phyloP scores from a whole-genome alignment of 371 early-diverging fungal genomes.

The Rhizomucor miehei region DNA sequence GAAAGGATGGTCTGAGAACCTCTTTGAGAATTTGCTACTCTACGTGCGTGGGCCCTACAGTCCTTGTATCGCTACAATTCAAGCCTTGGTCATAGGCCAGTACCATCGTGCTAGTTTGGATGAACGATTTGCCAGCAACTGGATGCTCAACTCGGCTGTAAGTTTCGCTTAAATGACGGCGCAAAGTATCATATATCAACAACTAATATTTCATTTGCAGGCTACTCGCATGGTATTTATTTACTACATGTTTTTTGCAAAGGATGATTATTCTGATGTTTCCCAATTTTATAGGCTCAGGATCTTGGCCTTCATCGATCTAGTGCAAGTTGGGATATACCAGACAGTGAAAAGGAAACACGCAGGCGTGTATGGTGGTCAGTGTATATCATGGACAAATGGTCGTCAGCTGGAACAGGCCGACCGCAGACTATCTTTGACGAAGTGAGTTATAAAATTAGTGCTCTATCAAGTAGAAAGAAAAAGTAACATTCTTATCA shows the following conservation, averaged over 20 bases:
- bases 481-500: background rate
- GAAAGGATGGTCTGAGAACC: constrained; percentile 36
- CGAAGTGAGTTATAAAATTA: constrained; percentile 12
- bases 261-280: background rate
- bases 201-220: background rate
- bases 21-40: constrained; percentile 38
- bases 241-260: background rate
- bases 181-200: too few relatives aligned
- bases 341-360: constrained; percentile 54
- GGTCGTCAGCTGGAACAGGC: constrained; percentile 50
- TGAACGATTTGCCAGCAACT: constrained; percentile 30
- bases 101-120: constrained; percentile 44
- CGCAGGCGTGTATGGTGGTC: constrained; percentile 67
- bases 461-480: background rate
- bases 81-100: constrained; percentile 40
- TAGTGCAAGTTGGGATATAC: constrained; percentile 49
- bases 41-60: constrained; percentile 28
- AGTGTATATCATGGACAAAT: constrained; percentile 59
- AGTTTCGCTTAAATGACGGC: background rate
- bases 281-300: constrained; percentile 47
- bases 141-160: constrained; percentile 41
- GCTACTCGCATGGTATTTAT: constrained; percentile 32
- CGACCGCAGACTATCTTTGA: constrained; percentile 54
- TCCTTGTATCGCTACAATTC: constrained; percentile 40
- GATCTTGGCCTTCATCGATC: constrained; percentile 68